Conservation (phyloP, 2,329 filamentous ascomycete species). For the Alternaria viburni region DNA sequence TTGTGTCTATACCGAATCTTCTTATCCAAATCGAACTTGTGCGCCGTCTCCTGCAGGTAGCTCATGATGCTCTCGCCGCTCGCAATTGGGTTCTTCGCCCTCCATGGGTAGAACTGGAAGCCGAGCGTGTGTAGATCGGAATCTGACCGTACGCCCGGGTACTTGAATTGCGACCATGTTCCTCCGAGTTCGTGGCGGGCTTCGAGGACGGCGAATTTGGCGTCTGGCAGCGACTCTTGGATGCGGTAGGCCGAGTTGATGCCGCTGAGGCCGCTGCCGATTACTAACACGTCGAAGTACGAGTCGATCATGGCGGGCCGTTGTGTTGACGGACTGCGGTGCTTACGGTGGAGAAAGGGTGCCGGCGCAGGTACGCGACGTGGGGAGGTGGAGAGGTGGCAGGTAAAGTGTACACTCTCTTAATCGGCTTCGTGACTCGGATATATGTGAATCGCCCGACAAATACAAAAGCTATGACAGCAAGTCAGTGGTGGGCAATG, state of each 20-base stretch:
- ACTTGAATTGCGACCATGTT: slow-evolving; percentile 80
- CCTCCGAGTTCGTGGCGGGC: slow-evolving; percentile 70
- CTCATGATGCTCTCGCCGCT: slow-evolving; percentile 52
- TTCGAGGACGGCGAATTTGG: slow-evolving; percentile 72
- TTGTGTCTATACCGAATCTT: slow-evolving; percentile 54
- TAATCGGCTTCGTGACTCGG: not conserved
- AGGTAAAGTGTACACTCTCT: not conserved
- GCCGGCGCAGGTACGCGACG: not conserved
- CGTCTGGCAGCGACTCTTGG: slow-evolving; percentile 62
- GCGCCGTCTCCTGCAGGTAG: slow-evolving; percentile 53
- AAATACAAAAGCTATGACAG: not conserved
- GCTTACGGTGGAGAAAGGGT: not conserved
- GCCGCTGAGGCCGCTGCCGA: slow-evolving; percentile 77
- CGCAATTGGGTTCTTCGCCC: slow-evolving; percentile 54
- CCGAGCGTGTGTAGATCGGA: slow-evolving; percentile 59
- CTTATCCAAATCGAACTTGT: slow-evolving; percentile 54
- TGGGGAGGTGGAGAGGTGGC: not conserved
- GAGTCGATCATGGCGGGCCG: slow-evolving; percentile 20
- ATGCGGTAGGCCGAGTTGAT: slow-evolving; percentile 78
- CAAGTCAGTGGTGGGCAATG: not conserved
- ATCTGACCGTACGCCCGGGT: slow-evolving; percentile 69
- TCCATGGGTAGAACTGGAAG: slow-evolving; percentile 75
- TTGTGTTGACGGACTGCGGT: not conserved
- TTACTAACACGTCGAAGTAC: slow-evolving; percentile 60
- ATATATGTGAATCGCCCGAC: not conserved